A percentile compares a stretch with the other conserved stretches of the same genome.
phyloP scores from a whole-genome alignment of 1,284 basidiomycete genomes.

The Marasmius oreades region DNA sequence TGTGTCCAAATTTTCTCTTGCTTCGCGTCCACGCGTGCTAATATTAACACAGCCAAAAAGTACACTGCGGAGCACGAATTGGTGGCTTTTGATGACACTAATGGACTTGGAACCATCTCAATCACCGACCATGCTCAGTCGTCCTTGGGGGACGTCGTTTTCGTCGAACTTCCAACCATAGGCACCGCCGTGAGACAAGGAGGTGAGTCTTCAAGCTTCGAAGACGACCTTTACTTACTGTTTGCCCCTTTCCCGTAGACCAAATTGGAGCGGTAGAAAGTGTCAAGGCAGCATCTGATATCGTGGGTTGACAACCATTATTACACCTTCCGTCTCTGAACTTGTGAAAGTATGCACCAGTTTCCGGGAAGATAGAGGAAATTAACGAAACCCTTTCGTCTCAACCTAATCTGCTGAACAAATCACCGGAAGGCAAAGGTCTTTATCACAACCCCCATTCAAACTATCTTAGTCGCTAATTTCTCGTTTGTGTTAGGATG shows the following conservation, averaged over 20 bases:
- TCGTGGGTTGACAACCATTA: slow-evolving; percentile 47
- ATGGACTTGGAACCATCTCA: slow-evolving; percentile 79
- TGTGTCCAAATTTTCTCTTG: slow-evolving; percentile 27
- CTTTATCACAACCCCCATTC: slow-evolving; percentile 18
- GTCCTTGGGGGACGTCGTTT: slow-evolving; percentile 95
- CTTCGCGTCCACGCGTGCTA: background rate
- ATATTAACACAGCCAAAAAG: slow-evolving; percentile 56
- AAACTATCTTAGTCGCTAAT: background rate
- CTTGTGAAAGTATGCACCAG: slow-evolving; percentile 76
- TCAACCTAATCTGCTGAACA: slow-evolving; percentile 85
- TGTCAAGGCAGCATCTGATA: slow-evolving; percentile 97
- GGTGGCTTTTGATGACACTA: slow-evolving; percentile 77
- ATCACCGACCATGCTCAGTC: slow-evolving; percentile 96
- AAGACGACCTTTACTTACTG: slow-evolving; percentile 7
- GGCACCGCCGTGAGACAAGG: slow-evolving; percentile 73
- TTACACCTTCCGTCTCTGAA: slow-evolving; percentile 4
- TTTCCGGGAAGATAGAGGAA: slow-evolving; percentile 80
- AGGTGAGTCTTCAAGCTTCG: slow-evolving; percentile 49
- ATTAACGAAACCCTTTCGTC: slow-evolving; percentile 75
- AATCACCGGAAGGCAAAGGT: slow-evolving; percentile 86
- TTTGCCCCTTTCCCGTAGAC: slow-evolving; percentile 46
- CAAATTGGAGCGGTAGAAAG: slow-evolving; percentile 96
- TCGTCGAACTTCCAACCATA: slow-evolving; percentile 85
- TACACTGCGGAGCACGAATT: slow-evolving; percentile 94
- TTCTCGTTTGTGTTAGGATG: slow-evolving; percentile 59